Evolutionary conservation across 495 filamentous ascomycete genomes (phyloP), one percentile per base, ranked within the genome.

Genomic region (Hypoxylon fragiforme): DNA sequence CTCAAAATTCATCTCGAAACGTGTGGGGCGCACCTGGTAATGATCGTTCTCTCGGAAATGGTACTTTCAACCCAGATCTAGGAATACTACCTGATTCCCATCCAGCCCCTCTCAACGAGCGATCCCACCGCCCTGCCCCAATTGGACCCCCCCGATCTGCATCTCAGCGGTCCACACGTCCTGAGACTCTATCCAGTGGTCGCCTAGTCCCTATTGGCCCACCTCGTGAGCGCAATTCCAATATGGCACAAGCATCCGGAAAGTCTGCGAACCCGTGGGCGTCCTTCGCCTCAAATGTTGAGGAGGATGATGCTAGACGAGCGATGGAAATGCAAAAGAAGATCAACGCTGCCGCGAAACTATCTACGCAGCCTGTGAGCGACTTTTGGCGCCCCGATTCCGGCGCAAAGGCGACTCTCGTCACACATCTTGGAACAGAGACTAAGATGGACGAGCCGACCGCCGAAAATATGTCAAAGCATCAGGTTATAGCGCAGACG

Each of bases 21-120:
- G 82, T 87, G 4, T 91, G 89, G 88, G 88, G 86, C 26, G 82
- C 85, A n/a, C 77, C 87, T 6, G 83, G 77, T 39, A 86, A 81
- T 62, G 82, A 88, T 58, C 81, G 82, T 48, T 82, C 81, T 15
- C 75, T 91, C 16, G 88, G 88, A 1, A 91, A 91, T 59, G 88
- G 88, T n/a, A 87, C 87, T 2, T 91, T 91, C 62, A 82, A 84
- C 39, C 78, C 82, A 39, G 77, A 81, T 44, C 70, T 90, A 14
- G 75, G 78, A 7, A 65, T 68, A 11, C 53, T 66, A 11, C 48
- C 44, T 13, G 71, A 73, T 46, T 49, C 70, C 1, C 73, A 73
- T 1, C 73, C 77, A n/a, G 70, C 73, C 1, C 73, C 80, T 1
- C 77, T 79, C 31, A 71, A 65, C 0, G 71, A 71, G 22, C 69